These are phyloP conservation scores for Guyanaporus albipodus DNA, from an alignment of 768 basidiomycete species.

Conservation along the genomic window DNA sequence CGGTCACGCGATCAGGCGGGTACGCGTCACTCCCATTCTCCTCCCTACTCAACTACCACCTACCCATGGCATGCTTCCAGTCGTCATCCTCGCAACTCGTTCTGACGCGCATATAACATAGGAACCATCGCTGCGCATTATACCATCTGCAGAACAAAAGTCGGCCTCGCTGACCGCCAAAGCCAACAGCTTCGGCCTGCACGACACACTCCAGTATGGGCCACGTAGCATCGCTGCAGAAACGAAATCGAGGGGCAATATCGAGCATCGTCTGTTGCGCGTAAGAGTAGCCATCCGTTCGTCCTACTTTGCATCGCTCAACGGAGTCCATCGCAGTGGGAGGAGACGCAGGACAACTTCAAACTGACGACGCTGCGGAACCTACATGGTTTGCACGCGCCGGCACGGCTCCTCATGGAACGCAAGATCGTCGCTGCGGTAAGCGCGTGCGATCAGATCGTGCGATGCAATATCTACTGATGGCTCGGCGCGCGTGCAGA, in stretches of 20 bases:
- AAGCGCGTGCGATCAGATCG: constrained; percentile 8
- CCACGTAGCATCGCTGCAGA: constrained; percentile 77
- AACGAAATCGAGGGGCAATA: constrained; percentile 52
- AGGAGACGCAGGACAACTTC: constrained; percentile 84
- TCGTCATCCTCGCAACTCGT: neutral
- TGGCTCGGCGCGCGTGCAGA: constrained; percentile 37
- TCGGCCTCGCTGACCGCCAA: constrained; percentile 65
- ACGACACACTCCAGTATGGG: constrained; percentile 86
- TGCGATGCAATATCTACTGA: neutral
- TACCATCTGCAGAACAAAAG: constrained; percentile 53
- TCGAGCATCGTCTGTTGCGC: constrained; percentile 73
- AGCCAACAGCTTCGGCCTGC: constrained; percentile 73
- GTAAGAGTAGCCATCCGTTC: constrained; percentile 42
- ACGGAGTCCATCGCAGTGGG: constrained; percentile 61
- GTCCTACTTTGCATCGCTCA: neutral
- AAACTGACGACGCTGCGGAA: constrained; percentile 83
- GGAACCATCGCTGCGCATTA: constrained; percentile 57
- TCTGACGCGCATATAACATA: constrained; percentile 13
- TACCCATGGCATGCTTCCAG: constrained; percentile 22
- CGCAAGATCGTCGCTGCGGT: constrained; percentile 79
- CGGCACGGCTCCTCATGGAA: constrained; percentile 91
- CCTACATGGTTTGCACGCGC: constrained; percentile 82
- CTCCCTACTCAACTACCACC: neutral
- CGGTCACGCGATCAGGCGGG: constrained; percentile 20
- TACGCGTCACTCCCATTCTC: constrained; percentile 20